Evolutionary conservation across 345 rosid species (phyloP).

Genomic region (Bretschneidera sinensis): DNA sequence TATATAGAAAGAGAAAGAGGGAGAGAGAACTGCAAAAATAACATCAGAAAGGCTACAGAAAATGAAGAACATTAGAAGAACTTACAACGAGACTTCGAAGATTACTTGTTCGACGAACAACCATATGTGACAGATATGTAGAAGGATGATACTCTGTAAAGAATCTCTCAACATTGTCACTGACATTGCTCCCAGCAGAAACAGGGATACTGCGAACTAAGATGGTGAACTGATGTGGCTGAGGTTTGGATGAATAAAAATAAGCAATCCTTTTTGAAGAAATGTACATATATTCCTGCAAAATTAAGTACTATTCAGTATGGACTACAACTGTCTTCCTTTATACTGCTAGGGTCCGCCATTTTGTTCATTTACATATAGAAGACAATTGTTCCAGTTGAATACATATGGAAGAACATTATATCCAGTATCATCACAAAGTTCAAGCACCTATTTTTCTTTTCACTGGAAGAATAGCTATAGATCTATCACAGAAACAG

Average conservation of each 20-base stretch:
- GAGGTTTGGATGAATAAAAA: conserved; percentile 77
- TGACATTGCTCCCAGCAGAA: conserved; percentile 58
- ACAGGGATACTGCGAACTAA: conserved; percentile 77
- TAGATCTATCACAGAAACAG: neutral
- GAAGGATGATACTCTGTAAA: conserved; percentile 60
- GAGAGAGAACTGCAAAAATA: too few species aligned
- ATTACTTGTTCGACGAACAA: conserved; percentile 72
- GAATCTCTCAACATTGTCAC: conserved; percentile 80
- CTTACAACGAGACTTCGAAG: conserved; percentile 68
- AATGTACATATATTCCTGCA: conserved; percentile 78
- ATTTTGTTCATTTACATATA: conserved; percentile 11
- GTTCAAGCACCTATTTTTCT: neutral
- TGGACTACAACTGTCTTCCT: neutral
- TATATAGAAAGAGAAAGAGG: neutral
- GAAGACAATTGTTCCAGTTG: too few species aligned
- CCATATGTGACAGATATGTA: conserved; percentile 75
- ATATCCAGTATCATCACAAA: neutral
- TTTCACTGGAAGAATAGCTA: neutral
- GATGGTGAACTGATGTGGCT: conserved; percentile 88
- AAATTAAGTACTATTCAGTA: conserved; percentile 18
- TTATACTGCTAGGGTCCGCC: neutral
- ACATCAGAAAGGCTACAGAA: too few species aligned
- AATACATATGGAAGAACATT: neutral
- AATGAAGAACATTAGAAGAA: conserved; percentile 3
- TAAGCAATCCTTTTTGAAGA: conserved; percentile 68